Percentiles rank a stretch among this genome's conserved stretches.
These are phyloP conservation scores for Tephrocybe sp. DNA, from an alignment of 768 basidiomycete genomes.

Conservation along the genomic window DNA sequence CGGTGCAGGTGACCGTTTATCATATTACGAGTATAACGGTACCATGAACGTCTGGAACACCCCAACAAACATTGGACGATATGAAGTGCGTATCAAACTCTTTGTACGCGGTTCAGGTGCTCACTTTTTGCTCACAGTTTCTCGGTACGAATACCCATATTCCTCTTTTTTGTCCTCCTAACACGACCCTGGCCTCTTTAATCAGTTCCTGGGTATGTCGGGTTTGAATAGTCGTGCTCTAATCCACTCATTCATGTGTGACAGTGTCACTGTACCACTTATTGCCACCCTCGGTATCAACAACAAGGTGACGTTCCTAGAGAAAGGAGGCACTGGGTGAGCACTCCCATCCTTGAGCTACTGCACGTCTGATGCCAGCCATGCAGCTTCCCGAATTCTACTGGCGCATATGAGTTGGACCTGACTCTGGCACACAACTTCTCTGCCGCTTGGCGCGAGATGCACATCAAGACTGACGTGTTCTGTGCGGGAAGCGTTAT, in stretches of 20 bases:
- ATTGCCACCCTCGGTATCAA: slow-evolving; percentile 77
- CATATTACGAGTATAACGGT: slow-evolving; percentile 54
- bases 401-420: slow-evolving; percentile 80
- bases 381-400: slow-evolving; percentile 53
- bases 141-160: slow-evolving; percentile 39
- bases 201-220: slow-evolving; percentile 46
- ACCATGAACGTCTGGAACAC: slow-evolving; percentile 61
- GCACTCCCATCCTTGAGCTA: slow-evolving; percentile 8
- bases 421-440: slow-evolving; percentile 50
- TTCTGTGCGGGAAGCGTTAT: slow-evolving; percentile 76
- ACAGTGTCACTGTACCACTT: slow-evolving; percentile 67
- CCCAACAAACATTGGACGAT: slow-evolving; percentile 61
- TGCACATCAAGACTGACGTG: slow-evolving; percentile 76
- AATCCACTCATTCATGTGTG: slow-evolving; percentile 2
- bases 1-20: slow-evolving; percentile 54
- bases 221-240: background rate
- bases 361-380: slow-evolving; percentile 4
- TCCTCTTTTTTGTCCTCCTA: too few species aligned
- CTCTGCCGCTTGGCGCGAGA: slow-evolving; percentile 63
- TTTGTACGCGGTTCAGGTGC: background rate
- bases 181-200: too few species aligned
- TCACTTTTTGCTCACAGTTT: slow-evolving; percentile 31
- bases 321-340: slow-evolving; percentile 67
- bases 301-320: slow-evolving; percentile 78
- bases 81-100: slow-evolving; percentile 50